Evolutionary conservation across 192 early-diverging fungal genomes (phyloP).

Genomic region (Coemansia sp.): DNA sequence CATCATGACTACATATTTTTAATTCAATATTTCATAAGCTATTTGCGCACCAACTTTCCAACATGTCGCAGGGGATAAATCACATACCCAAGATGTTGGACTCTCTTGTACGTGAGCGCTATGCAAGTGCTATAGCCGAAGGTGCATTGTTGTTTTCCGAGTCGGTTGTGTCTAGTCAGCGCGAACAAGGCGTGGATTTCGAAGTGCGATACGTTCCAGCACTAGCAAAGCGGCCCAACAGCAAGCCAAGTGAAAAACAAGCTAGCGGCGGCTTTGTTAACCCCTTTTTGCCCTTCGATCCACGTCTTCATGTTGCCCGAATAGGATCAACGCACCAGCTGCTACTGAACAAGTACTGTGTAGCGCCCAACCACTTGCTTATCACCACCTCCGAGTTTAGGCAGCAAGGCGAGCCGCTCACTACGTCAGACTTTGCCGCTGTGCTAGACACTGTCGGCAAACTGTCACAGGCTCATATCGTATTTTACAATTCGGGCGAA

Average conservation of each 20-base stretch:
- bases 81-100: constrained; percentile 20
- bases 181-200: constrained; percentile 37
- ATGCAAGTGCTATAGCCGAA: constrained; percentile 34
- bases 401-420: constrained; percentile 55
- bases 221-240: constrained; percentile 46
- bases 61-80: not conserved
- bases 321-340: constrained; percentile 54
- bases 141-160: constrained; percentile 49
- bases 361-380: constrained; percentile 59
- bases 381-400: constrained; percentile 54
- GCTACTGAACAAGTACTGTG: constrained; percentile 66
- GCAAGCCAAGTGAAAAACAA: constrained; percentile 36
- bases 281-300: constrained; percentile 48
- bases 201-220: constrained; percentile 46
- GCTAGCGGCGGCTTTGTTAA: constrained; percentile 32
- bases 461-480: constrained; percentile 33
- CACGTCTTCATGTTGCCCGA: constrained; percentile 29
- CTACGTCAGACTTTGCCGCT: constrained; percentile 34
- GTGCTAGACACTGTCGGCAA: constrained; percentile 15
- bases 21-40: not conserved
- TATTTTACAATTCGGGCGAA: constrained; percentile 53
- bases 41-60: not conserved
- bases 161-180: constrained; percentile 23
- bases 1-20: not conserved
- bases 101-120: constrained; percentile 26